Evolutionary conservation across 2,329 filamentous ascomycete genomes (phyloP).

Genomic region (Trichophyton benhamiae): DNA sequence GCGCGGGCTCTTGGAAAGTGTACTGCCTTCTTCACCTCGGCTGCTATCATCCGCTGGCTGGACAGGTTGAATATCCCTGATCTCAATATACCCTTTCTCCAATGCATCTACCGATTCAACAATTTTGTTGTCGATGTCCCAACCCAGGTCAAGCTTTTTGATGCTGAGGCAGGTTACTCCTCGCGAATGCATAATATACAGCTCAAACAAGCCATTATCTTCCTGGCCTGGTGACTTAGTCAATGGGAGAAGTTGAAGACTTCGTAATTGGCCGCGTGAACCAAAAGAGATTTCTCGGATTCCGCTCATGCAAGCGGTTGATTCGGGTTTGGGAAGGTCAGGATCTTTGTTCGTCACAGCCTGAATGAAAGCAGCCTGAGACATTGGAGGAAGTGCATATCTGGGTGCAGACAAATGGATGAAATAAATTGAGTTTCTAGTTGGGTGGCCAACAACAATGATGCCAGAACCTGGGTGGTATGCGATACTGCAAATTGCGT

Average conservation of each 20-base stretch:
- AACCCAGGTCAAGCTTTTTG: constrained; percentile 80
- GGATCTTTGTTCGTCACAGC: constrained; percentile 61
- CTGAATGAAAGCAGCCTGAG: constrained; percentile 78
- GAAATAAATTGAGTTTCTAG: constrained; percentile 94
- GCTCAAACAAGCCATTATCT: constrained; percentile 69
- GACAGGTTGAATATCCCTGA: constrained; percentile 53
- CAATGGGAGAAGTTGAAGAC: constrained; percentile 72
- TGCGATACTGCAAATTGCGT: constrained; percentile 93
- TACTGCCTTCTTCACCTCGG: constrained; percentile 31
- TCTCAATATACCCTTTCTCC: constrained; percentile 58
- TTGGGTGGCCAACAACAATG: constrained; percentile 89
- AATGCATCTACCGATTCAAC: constrained; percentile 65
- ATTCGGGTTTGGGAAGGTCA: constrained; percentile 70
- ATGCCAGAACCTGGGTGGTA: constrained; percentile 90
- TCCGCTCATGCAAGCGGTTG: constrained; percentile 93
- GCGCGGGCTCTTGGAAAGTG: constrained; percentile 27
- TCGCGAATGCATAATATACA: constrained; percentile 96
- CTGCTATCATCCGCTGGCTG: constrained; percentile 35
- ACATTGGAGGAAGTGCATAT: constrained; percentile 68
- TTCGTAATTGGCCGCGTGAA: constrained; percentile 74
- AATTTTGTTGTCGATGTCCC: constrained; percentile 82
- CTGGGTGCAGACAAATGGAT: constrained; percentile 87
- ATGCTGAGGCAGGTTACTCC: constrained; percentile 84
- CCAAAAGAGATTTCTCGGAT: constrained; percentile 89
- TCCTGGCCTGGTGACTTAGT: constrained; percentile 43